Evolutionary conservation across 1,139 yeast species (phyloP).

Genomic region (Diutina sp.): DNA sequence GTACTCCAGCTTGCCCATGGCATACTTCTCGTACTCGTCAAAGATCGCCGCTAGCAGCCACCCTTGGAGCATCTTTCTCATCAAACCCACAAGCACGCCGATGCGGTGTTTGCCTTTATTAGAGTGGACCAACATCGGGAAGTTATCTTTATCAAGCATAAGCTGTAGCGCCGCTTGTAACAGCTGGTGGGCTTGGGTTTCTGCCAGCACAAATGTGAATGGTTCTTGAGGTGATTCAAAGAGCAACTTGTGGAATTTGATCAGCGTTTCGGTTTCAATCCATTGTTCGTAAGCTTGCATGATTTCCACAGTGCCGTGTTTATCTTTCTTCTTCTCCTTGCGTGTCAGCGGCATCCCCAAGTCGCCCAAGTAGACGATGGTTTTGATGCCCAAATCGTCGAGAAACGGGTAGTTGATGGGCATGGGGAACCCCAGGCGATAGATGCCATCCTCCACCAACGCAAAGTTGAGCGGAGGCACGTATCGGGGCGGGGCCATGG

Average conservation of each 20-base stretch:
- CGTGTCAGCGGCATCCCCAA: conserved; percentile 15
- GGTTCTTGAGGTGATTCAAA: conserved; percentile 72
- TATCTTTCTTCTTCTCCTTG: conserved; percentile 14
- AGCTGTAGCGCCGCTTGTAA: conserved; percentile 51
- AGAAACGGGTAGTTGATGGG: conserved; percentile 72
- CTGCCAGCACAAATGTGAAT: conserved; percentile 39
- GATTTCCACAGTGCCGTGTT: conserved; percentile 26
- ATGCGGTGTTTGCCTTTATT: conserved; percentile 93
- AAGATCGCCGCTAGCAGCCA: conserved; percentile 91
- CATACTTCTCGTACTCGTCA: conserved; percentile 87
- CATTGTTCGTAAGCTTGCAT: conserved; percentile 45
- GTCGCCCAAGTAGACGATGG: conserved; percentile 81
- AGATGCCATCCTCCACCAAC: conserved; percentile 75
- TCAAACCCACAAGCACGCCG: conserved; percentile 80
- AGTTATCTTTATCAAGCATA: conserved; percentile 56
- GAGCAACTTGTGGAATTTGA: conserved; percentile 46
- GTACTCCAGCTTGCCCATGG: conserved; percentile 85
- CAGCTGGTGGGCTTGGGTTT: conserved; percentile 28
- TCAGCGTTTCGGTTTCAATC: conserved; percentile 40
- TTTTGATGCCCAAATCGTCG: conserved; percentile 53
- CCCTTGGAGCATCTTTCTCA: conserved; percentile 76
- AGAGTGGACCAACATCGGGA: conserved; percentile 81
- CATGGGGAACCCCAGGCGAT: conserved; percentile 90
- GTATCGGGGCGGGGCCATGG: conserved; percentile 7
- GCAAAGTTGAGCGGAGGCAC: conserved; percentile 92